Conservation (phyloP, 1,284 basidiomycete species). For the Termitomyces sp. region DNA sequence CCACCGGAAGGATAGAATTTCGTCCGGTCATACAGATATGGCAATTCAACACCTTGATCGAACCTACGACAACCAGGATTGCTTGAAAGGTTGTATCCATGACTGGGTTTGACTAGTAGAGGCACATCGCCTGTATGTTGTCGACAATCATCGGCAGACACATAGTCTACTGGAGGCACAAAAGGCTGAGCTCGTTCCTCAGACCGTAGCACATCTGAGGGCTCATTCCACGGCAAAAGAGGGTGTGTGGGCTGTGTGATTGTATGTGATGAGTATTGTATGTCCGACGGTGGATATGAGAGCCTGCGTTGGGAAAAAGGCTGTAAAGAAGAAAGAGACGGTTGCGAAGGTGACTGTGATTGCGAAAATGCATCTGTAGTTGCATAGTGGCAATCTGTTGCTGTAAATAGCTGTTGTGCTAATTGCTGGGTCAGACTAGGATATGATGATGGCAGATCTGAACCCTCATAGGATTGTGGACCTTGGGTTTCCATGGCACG, state of each 20-base stretch:
- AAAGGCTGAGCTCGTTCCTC: not conserved
- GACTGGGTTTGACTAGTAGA: conserved; percentile 1
- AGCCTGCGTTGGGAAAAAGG: not conserved
- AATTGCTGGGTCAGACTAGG: not conserved
- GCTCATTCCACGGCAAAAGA: not conserved
- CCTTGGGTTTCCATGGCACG: not conserved
- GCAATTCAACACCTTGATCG: not conserved
- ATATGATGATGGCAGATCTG: not conserved
- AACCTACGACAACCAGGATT: not conserved
- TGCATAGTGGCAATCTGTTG: not conserved
- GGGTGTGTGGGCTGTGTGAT: not conserved
- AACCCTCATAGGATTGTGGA: not conserved
- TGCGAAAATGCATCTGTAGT: conserved; percentile 3
- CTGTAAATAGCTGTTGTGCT: not conserved
- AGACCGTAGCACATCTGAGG: not conserved
- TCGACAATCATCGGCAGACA: not conserved
- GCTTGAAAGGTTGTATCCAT: not conserved
- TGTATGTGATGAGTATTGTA: not conserved
- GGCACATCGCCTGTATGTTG: not conserved
- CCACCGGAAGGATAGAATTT: not conserved
- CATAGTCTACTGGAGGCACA: not conserved
- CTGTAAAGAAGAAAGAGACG: not conserved
- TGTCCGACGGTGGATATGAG: not conserved
- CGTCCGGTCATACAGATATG: conserved; percentile 7
- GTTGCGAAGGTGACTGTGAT: not conserved